phyloP scores from a whole-genome alignment of 805 yeast species.

The Kodamaea kakaduensis region DNA sequence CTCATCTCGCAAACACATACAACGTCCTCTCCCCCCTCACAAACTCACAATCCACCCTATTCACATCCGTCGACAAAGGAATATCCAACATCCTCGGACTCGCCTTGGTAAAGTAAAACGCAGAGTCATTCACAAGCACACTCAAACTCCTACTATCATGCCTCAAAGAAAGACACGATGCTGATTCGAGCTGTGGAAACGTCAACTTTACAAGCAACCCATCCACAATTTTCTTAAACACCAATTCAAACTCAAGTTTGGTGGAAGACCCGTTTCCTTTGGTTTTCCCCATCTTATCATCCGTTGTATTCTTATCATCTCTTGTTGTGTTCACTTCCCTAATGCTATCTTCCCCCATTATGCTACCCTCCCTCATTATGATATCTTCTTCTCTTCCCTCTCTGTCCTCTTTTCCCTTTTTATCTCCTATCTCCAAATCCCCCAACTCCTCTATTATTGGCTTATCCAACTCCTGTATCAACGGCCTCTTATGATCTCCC shows the following conservation, averaged over 20 bases:
- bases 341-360: no score
- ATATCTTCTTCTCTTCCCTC: background rate
- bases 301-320: no score
- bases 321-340: no score
- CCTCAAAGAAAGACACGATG: conserved; percentile 8
- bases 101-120: conserved; percentile 12
- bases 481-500: conserved; percentile 29
- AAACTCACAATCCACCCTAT: conserved; percentile 11
- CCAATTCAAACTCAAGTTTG: conserved; percentile 5
- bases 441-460: conserved; percentile 57
- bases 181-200: conserved; percentile 15
- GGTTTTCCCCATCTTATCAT: no score
- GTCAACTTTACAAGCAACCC: conserved; percentile 16
- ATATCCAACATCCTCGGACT: conserved; percentile 10
- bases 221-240: conserved; percentile 2
- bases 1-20: conserved; percentile 15
- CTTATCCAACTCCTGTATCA: conserved; percentile 54
- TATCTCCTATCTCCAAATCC: conserved; percentile 2
- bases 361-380: no score
- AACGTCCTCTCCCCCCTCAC: conserved; percentile 14
- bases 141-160: conserved; percentile 10
- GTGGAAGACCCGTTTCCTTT: no score
- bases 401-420: background rate
- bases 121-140: conserved; percentile 13
- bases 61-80: conserved; percentile 8